Conservation (phyloP, 2,329 filamentous ascomycete genomes). For the Dothistroma septosporum region DNA sequence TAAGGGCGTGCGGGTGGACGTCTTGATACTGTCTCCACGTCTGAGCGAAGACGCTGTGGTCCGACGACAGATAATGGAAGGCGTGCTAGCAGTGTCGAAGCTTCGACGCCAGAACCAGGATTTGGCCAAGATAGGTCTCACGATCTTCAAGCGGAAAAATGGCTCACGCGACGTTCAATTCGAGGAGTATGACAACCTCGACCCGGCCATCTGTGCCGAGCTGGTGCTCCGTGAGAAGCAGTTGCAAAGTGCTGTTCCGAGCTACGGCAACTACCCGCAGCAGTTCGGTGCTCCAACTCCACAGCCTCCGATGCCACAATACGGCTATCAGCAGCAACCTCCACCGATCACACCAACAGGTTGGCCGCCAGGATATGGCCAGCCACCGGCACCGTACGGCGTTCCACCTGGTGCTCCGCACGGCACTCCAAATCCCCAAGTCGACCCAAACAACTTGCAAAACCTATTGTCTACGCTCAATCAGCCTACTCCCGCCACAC, state of each 20-base stretch:
- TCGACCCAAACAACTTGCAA: constrained; percentile 68
- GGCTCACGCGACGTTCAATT: constrained; percentile 74
- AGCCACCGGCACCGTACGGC: constrained; percentile 31
- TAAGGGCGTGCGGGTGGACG: constrained; percentile 68
- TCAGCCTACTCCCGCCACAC: constrained; percentile 29
- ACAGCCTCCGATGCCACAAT: constrained; percentile 19
- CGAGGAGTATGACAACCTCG: constrained; percentile 81
- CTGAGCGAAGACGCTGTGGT: constrained; percentile 76
- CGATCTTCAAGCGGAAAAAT: constrained; percentile 76
- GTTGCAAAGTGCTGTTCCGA: constrained; percentile 28
- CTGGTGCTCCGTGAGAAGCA: constrained; percentile 70
- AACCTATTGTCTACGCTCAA: constrained; percentile 61
- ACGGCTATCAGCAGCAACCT: constrained; percentile 31
- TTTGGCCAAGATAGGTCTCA: constrained; percentile 70
- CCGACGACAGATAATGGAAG: constrained; percentile 79
- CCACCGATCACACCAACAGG: constrained; percentile 11
- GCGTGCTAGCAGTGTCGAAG: constrained; percentile 78
- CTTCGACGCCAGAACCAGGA: constrained; percentile 66
- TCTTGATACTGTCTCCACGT: constrained; percentile 73
- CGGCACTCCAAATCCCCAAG: constrained; percentile 51
- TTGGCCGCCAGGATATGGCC: constrained; percentile 19
- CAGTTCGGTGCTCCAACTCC: constrained; percentile 6
- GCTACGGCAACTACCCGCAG: constrained; percentile 6
- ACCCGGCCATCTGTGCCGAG: constrained; percentile 73
- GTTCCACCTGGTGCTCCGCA: constrained; percentile 34